Evolutionary conservation across 345 rosid genomes (phyloP).

Genomic region (Gossypium bickii): DNA sequence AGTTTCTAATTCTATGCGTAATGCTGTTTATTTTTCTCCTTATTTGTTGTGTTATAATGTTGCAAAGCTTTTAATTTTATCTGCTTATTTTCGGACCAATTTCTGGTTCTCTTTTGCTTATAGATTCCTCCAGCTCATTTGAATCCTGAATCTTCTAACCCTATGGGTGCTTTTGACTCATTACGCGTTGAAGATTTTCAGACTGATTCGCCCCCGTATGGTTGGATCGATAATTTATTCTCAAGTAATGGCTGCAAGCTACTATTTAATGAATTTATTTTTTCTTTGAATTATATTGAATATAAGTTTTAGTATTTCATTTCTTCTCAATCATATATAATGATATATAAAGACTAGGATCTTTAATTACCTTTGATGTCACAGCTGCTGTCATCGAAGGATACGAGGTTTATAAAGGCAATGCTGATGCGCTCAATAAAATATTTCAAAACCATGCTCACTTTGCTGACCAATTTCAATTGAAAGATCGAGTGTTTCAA

Average conservation of each 20-base stretch:
- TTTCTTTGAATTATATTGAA: background rate
- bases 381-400: background rate
- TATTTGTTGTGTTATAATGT: background rate
- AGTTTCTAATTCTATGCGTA: background rate
- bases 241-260: background rate
- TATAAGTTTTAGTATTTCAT: background rate
- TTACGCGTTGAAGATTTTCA: too few relatives aligned
- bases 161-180: background rate
- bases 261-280: too few relatives aligned
- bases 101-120: background rate
- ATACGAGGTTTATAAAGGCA: background rate
- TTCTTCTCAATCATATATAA: too few relatives aligned
- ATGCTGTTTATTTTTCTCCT: background rate
- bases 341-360: background rate
- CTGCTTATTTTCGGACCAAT: background rate
- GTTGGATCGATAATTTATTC: fast-evolving
- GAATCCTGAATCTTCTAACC: background rate
- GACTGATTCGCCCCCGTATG: fast-evolving
- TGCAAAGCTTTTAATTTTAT: background rate
- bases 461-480: background rate
- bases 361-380: background rate
- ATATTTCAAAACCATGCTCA: too few relatives aligned
- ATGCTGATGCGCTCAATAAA: too few relatives aligned
- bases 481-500: background rate
- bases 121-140: background rate